These are phyloP conservation scores for Sanghuangporus baumii DNA, from an alignment of 1,284 basidiomycete species.

Conservation along the genomic window DNA sequence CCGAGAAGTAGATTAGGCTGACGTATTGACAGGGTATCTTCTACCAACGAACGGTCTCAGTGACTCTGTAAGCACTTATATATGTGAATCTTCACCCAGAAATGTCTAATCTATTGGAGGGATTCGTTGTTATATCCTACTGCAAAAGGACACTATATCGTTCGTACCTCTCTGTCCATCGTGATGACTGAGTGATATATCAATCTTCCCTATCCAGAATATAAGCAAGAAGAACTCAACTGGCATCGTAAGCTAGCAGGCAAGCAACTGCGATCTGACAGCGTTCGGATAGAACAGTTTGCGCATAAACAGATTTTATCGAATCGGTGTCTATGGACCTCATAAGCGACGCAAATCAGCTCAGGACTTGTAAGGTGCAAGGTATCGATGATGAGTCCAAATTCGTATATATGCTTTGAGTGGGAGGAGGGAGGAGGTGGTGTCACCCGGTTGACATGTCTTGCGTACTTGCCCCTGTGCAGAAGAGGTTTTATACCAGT, in stretches of 20 bases:
- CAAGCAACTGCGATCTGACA: background rate
- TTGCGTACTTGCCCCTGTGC: too few relatives aligned
- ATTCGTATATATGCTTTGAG: too few relatives aligned
- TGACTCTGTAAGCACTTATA: background rate
- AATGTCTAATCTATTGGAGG: background rate
- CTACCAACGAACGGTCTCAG: background rate
- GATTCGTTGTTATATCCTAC: background rate
- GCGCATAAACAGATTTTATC: background rate
- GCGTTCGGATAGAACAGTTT: background rate
- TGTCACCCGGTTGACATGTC: too few relatives aligned
- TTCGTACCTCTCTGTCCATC: slow-evolving; percentile 5
- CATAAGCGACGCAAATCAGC: background rate
- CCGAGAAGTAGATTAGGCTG: slow-evolving; percentile 3
- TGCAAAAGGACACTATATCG: background rate
- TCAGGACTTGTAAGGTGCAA: too few relatives aligned
- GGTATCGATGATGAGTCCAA: too few relatives aligned
- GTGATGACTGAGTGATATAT: slow-evolving; percentile 1
- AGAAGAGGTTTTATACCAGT: too few relatives aligned
- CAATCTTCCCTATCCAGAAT: background rate
- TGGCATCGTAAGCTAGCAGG: slow-evolving; percentile 4
- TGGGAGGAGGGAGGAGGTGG: too few relatives aligned
- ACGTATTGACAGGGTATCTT: background rate
- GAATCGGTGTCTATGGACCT: background rate
- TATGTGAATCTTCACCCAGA: background rate
- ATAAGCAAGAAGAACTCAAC: background rate